A percentile compares a stretch with the other conserved stretches of the same genome.
Conservation (phyloP, 176 grass and related monocot species). For the Musa acuminata region DNA sequence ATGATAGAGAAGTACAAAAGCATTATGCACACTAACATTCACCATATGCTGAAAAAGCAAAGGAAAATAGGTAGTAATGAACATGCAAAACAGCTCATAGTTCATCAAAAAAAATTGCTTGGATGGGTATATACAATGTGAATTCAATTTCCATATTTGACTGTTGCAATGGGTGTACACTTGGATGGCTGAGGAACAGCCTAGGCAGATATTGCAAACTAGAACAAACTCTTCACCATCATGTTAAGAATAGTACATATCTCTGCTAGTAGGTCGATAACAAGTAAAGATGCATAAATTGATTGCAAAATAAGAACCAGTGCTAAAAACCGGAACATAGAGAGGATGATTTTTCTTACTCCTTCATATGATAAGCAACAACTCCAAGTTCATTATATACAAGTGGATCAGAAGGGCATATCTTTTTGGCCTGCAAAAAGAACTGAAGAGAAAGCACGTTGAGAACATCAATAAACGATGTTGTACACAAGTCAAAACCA, state of each 20-base stretch:
- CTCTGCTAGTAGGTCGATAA: too few species aligned
- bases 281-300: too few species aligned
- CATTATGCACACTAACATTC: neutral
- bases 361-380: constrained; percentile 91
- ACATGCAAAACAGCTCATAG: neutral
- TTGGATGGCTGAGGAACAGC: too few species aligned
- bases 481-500: neutral
- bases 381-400: constrained; percentile 89
- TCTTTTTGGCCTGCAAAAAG: constrained; percentile 81
- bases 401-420: constrained; percentile 92
- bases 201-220: too few species aligned
- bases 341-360: constrained; percentile 48
- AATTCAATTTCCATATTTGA: neutral
- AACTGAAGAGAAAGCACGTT: constrained; percentile 42
- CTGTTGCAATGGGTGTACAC: neutral
- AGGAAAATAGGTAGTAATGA: neutral
- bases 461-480: neutral
- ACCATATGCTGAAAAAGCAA: neutral
- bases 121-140: neutral
- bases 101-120: neutral
- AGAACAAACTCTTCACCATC: too few species aligned
- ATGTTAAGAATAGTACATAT: too few species aligned
- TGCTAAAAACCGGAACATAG: neutral
- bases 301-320: too few species aligned
- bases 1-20: constrained; percentile 4